These are phyloP conservation scores for Colletotrichum magnum DNA, from an alignment of 2,329 filamentous ascomycete species.

Conservation along the genomic window DNA sequence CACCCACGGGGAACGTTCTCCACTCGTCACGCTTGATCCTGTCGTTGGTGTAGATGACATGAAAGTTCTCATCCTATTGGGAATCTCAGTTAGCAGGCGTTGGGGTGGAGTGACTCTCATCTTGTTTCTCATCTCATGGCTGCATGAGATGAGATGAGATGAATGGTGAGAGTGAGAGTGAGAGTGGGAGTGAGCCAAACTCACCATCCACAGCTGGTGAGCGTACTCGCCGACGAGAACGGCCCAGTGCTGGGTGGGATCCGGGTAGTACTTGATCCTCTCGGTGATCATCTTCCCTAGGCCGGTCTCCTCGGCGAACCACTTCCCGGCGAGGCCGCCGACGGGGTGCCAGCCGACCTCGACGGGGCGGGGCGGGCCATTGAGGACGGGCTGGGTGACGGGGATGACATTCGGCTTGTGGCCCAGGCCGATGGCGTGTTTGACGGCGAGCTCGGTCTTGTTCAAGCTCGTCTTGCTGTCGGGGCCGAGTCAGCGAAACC, in stretches of 20 bases:
- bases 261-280: constrained; percentile 67
- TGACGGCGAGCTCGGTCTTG: constrained; percentile 57
- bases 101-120: too few relatives aligned
- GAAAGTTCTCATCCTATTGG: constrained; percentile 65
- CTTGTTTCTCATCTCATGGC: too few relatives aligned
- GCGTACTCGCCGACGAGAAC: constrained; percentile 69
- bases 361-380: constrained; percentile 57
- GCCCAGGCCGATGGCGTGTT: constrained; percentile 61
- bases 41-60: constrained; percentile 71
- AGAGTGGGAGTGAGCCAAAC: constrained; percentile 32
- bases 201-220: constrained; percentile 73
- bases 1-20: constrained; percentile 65
- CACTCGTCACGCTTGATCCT: constrained; percentile 61
- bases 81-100: not conserved
- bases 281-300: constrained; percentile 70
- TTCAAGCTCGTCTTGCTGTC: constrained; percentile 50
- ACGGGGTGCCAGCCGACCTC: constrained; percentile 73
- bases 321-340: constrained; percentile 68
- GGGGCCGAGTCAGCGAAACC: constrained; percentile 41
- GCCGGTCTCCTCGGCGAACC: constrained; percentile 70
- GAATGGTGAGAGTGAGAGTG: too few relatives aligned
- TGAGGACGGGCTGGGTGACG: constrained; percentile 52
- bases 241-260: constrained; percentile 73
- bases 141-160: too few relatives aligned
- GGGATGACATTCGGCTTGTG: constrained; percentile 60